These are phyloP conservation scores for Neonectria punicea DNA, from an alignment of 2,329 filamentous ascomycete species.

Conservation along the genomic window DNA sequence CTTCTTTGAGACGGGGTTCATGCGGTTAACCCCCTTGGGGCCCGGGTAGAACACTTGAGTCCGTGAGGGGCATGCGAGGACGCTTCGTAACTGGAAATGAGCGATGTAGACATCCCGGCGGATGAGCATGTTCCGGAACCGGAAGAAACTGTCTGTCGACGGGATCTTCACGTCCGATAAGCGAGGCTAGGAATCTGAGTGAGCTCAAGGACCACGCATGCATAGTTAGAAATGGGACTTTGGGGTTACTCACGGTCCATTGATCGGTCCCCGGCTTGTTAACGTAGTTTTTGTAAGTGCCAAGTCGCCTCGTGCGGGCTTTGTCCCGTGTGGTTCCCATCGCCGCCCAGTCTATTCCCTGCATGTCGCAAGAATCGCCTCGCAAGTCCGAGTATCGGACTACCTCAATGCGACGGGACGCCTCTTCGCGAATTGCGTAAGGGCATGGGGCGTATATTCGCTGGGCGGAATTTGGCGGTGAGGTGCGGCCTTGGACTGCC, in stretches of 20 bases:
- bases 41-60: slow-evolving; percentile 68
- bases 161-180: slow-evolving; percentile 46
- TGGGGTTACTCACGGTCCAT: slow-evolving; percentile 57
- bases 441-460: slow-evolving; percentile 42
- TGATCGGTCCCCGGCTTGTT: slow-evolving; percentile 61
- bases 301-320: slow-evolving; percentile 59
- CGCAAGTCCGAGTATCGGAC: slow-evolving; percentile 58
- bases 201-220: neutral
- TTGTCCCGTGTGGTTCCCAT: slow-evolving; percentile 61
- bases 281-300: slow-evolving; percentile 67
- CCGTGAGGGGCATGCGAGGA: slow-evolving; percentile 66
- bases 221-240: neutral
- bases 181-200: slow-evolving; percentile 20
- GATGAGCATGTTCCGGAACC: slow-evolving; percentile 67
- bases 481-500: slow-evolving; percentile 50
- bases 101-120: slow-evolving; percentile 63
- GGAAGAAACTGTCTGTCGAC: slow-evolving; percentile 62
- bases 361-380: slow-evolving; percentile 67
- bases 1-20: slow-evolving; percentile 61
- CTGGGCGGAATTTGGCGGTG: slow-evolving; percentile 30
- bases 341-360: slow-evolving; percentile 67
- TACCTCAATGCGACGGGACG: slow-evolving; percentile 30
- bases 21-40: slow-evolving; percentile 58
- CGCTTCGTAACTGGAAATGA: slow-evolving; percentile 75
- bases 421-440: slow-evolving; percentile 48